Evolutionary conservation across 2,329 filamentous ascomycete species (phyloP).

Genomic region (Dactylonectria estremocensis): DNA sequence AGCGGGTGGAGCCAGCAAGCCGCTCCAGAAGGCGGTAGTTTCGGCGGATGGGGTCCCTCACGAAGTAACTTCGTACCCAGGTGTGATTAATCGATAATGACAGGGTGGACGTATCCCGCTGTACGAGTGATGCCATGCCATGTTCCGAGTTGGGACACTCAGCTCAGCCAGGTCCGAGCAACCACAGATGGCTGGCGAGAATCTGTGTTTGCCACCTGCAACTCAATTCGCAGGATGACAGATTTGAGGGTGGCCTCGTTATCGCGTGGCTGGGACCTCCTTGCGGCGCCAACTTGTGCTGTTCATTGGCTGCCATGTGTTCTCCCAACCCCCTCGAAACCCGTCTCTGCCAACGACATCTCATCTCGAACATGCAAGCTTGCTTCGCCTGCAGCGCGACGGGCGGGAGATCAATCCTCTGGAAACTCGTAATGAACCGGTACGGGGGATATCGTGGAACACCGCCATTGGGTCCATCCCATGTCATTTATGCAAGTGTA

Average conservation of each 20-base stretch:
- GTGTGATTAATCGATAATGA: constrained; percentile 11
- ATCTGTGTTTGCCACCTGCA: constrained; percentile 19
- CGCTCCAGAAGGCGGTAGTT: constrained; percentile 26
- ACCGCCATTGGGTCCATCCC: constrained; percentile 47
- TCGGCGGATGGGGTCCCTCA: constrained; percentile 17
- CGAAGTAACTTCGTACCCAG: constrained; percentile 12
- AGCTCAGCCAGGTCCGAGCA: constrained; percentile 26
- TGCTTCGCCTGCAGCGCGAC: constrained; percentile 40
- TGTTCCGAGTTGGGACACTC: constrained; percentile 25
- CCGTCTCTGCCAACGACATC: constrained; percentile 25
- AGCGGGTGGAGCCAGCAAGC: constrained; percentile 34
- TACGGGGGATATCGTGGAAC: constrained; percentile 51
- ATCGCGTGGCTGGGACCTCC: constrained; percentile 35
- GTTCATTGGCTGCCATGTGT: constrained; percentile 41
- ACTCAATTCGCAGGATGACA: constrained; percentile 18
- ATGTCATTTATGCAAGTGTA: constrained; percentile 44
- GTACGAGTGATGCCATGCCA: constrained; percentile 16
- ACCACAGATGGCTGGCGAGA: constrained; percentile 24
- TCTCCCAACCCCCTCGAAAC: constrained; percentile 44
- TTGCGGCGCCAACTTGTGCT: constrained; percentile 21
- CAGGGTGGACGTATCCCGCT: constrained; percentile 18
- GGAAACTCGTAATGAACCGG: constrained; percentile 43
- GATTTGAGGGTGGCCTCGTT: constrained; percentile 24
- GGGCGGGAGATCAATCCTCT: constrained; percentile 44
- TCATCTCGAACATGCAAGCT: constrained; percentile 33